These are phyloP conservation scores for Populus tomentosa DNA, from an alignment of 441 rosid species.

Conservation along the genomic window DNA sequence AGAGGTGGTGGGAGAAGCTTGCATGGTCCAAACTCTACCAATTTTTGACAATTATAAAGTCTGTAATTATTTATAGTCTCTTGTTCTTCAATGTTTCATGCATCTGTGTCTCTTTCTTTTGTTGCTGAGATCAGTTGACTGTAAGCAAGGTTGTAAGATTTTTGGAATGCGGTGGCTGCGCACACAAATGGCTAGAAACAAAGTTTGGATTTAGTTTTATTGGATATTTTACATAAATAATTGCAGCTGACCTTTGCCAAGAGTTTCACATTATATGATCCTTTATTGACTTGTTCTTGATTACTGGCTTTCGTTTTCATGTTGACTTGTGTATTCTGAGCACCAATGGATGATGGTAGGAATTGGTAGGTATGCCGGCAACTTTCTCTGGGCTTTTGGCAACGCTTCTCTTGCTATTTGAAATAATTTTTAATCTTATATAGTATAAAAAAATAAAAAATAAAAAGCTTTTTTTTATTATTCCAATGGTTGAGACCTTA, in stretches of 20 bases:
- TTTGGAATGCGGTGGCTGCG: not conserved
- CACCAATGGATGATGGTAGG: too few relatives aligned
- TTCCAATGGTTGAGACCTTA: too few relatives aligned
- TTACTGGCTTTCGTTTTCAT: too few relatives aligned
- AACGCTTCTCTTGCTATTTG: too few relatives aligned
- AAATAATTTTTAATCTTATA: too few relatives aligned
- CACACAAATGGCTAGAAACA: not conserved
- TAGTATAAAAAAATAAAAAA: too few relatives aligned
- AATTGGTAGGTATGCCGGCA: too few relatives aligned
- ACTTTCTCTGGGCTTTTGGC: too few relatives aligned
- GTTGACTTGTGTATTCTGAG: too few relatives aligned
- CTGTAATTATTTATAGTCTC: not conserved
- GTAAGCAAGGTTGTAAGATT: not conserved
- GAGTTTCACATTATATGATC: not conserved
- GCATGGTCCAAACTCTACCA: constrained; percentile 28
- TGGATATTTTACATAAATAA: not conserved
- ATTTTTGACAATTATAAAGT: constrained; percentile 26
- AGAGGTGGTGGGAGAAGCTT: constrained; percentile 13
- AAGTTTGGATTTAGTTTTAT: not conserved
- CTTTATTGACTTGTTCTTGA: not conserved
- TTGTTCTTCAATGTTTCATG: not conserved
- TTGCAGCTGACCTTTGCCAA: too few relatives aligned
- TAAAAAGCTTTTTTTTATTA: too few relatives aligned
- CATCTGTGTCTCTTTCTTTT: not conserved
- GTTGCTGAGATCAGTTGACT: not conserved